Evolutionary conservation across 148 eudicot genomes (phyloP).

Genomic region (Beta vulgaris): DNA sequence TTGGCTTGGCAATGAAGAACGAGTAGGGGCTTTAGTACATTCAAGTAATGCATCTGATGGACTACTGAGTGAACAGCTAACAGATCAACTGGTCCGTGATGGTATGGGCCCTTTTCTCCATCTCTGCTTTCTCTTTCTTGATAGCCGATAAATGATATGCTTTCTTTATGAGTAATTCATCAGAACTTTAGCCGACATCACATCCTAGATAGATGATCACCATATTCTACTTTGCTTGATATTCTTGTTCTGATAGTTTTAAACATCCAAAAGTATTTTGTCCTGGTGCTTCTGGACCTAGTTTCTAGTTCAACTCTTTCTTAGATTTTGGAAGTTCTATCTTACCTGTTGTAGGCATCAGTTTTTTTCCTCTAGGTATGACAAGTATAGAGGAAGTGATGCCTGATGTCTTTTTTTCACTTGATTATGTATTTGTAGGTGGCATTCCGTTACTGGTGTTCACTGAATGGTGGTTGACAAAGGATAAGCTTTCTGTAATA

Average conservation of each 20-base stretch:
- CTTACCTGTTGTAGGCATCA: not conserved
- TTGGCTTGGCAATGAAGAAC: constrained; percentile 89
- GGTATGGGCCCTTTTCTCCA: constrained; percentile 45
- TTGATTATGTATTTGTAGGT: constrained; percentile 41
- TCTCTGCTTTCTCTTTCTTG: not conserved
- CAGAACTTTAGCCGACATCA: not conserved
- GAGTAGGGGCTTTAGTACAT: constrained; percentile 45
- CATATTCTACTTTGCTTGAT: too few relatives aligned
- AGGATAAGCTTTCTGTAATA: constrained; percentile 62
- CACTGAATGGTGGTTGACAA: constrained; percentile 90
- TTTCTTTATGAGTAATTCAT: not conserved
- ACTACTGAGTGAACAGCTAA: constrained; percentile 58
- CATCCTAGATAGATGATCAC: not conserved
- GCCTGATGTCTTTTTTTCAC: not conserved
- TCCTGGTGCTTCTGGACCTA: not conserved
- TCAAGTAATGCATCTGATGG: constrained; percentile 39
- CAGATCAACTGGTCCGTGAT: constrained; percentile 86
- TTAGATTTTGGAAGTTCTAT: not conserved
- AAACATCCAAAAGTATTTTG: not conserved
- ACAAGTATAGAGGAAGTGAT: not conserved
- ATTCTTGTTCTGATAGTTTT: not conserved
- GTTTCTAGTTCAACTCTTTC: not conserved
- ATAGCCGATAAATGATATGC: not conserved
- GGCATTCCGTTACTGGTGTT: constrained; percentile 78
- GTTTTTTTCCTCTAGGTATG: not conserved